Evolutionary conservation across 768 basidiomycete species (phyloP).

Genomic region (Suillus subaureus): DNA sequence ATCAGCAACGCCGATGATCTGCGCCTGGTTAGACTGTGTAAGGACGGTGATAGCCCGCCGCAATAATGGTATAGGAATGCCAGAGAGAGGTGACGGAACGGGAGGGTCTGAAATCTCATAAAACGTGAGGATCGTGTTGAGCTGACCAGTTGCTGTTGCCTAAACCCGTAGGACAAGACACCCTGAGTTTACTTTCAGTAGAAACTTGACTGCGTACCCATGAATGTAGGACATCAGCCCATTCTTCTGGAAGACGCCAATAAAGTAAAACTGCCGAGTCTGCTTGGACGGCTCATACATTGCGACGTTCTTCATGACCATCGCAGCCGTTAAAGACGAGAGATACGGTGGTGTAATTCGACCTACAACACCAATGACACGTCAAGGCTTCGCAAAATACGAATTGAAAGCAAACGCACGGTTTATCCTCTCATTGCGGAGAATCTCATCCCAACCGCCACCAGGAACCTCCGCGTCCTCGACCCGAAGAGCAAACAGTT

Average conservation of each 20-base stretch:
- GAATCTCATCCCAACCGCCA: conserved; percentile 75
- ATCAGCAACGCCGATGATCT: conserved; percentile 73
- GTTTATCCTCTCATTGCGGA: conserved; percentile 78
- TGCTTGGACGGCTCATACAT: conserved; percentile 78
- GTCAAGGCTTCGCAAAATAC: not conserved
- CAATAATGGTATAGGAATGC: conserved; percentile 68
- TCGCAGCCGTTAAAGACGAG: conserved; percentile 52
- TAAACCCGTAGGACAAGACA: conserved; percentile 26
- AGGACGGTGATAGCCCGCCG: conserved; percentile 69
- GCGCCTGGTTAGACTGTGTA: conserved; percentile 69
- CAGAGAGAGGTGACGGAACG: conserved; percentile 64
- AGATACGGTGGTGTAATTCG: conserved; percentile 50
- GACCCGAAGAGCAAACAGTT: conserved; percentile 44
- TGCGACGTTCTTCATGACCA: conserved; percentile 67
- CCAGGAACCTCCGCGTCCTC: conserved; percentile 73
- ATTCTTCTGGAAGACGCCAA: too few species aligned
- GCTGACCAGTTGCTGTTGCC: conserved; percentile 72
- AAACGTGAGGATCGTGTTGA: conserved; percentile 85
- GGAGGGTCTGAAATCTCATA: conserved; percentile 84
- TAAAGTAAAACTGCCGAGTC: conserved; percentile 62
- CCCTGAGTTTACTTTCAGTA: too few species aligned
- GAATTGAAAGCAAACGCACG: conserved; percentile 45
- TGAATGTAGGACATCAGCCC: conserved; percentile 75
- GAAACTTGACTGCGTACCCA: conserved; percentile 48
- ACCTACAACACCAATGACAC: conserved; percentile 40